Base-by-base conservation (phyloP, 2,329 filamentous ascomycete species). In the Fusarium fujikuroi region DNA sequence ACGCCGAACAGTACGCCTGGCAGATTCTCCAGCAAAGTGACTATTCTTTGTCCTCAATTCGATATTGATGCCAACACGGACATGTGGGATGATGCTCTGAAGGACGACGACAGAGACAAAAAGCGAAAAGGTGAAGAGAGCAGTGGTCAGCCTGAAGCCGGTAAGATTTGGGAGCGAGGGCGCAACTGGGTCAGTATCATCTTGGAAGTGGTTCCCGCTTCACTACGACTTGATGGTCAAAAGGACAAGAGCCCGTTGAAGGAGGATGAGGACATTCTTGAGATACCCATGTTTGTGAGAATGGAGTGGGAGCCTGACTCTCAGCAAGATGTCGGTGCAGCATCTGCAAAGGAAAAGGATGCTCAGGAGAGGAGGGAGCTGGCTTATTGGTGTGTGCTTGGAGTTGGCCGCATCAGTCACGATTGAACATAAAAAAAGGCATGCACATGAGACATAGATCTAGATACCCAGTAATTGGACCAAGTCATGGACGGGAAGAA, bases 181-280 rank as follows among this genome's bases (percentile, higher is more conserved):
- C 88, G 95, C 40, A 99, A 98, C 81, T 98, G 95, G 93, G 96
- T 96, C 21, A 96, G 92, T 74, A 94, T 99, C 16, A 93, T 98
- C 25, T 87, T 99, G 32, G 96, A 99, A 81, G 92, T 99, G 19
- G 89, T 98, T 1, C 89, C 95, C 4, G 85, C 90, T 1, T 87
- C 86, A 49, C 80, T 91, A 28, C 80, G 81, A 42, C 74, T 84
- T 3, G 84, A 85, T 37, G 39, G 76, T 66, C 46, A 61, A 36
- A 79, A 83, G 32, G 85, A 87, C 70, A 79, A 84, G 53, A 81
- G 83, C n/a, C 85, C 86, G 44, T 77, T 90, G 54, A 84, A 82
- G 67, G 87, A 89, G 74, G 89, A 91, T 75, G 89, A 92, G 78
- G 89, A 92, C 60, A 79, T 90, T 60, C 70, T 98, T 46, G 96